Evolutionary conservation across 1,284 basidiomycete genomes (phyloP), one percentile per base, ranked within the genome.

Genomic region (Ustilago crameri): DNA sequence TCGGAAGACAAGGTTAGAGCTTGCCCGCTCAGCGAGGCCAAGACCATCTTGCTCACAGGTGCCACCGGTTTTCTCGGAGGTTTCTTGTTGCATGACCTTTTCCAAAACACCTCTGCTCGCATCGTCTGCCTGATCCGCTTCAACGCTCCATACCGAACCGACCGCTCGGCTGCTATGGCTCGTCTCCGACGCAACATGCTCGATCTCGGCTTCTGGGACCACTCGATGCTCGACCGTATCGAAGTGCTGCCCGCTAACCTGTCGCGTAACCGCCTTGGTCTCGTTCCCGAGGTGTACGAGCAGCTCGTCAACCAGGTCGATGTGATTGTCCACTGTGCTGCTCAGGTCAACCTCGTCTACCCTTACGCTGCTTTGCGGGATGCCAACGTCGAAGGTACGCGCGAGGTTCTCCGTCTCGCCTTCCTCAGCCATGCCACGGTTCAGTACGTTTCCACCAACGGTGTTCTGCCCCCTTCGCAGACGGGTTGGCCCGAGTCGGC

Each of bases 361-460:
- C 83, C 83, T 7, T 84, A 84, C 53, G 83, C 80, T 12, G 77
- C 81, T 30, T 61, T 84, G 43, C 80, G 80, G 14, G 75, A 70
- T 37, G 59, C 82, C 55, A 84, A 84, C 63, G 79, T 82, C 17
- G 75, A 77, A 15, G 83, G 83, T 10, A 84, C 83, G n/a, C 73
- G 79, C 48, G 83, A 84, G 58, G 74, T 84, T n/a, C 70, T 84
- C 12, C 81, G 83, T 23, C 75, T 84, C 9, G 82, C 83, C 18
- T 75, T 75, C 50, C 55, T 78, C 41, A 72, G 81, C 58, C 75
- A 76, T 48, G 82, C 83, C 9, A 82, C 82, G 3, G 53, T 83
- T 24, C 79, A 83, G 62, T 76, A 82, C 57, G 70, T 83, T 30
- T 84, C 83, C n/a, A 83, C 80, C 48, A 84, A 83, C 66, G 83